Base-by-base conservation (phyloP, 2,329 filamentous ascomycete genomes). In the Nemania bipapillata region DNA sequence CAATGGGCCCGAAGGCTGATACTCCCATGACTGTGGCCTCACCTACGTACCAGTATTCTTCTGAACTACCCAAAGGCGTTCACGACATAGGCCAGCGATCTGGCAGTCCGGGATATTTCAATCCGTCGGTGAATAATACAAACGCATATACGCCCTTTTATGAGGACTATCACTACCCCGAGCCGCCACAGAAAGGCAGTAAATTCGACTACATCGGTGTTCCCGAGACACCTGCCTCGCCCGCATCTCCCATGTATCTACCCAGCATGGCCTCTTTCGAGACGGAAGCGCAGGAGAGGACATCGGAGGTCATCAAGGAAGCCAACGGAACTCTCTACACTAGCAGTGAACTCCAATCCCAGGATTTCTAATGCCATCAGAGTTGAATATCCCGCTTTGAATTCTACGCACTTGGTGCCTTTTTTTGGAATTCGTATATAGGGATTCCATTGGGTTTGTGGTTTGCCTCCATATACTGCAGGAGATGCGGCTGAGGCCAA, bases 1-100 rank as follows among this genome's bases (percentile, higher is more conserved):
- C 67, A n/a, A 69, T 40, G 26, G 63, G 63, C 9, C 66, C 63
- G 4, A 22, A 7, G 9, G 49, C 63, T 12, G 11, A 40, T 20
- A 63, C 57, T 15, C 53, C 63, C 9, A 49, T 30, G 26, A 24
- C 7, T 4, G 8, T 22, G 17, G 28, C 40, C 7, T 47, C 47
- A 9, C 53, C 45, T 17, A 30, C 47, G 2, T 63, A 63, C 26
- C 54, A 63, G 24, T 9, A 32, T 11, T 9, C 22, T n/a, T 37
- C 20, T 0, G 47, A 42, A 3, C 28, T 12, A 9, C 24, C 47
- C 2, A 35, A 42, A 7, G 26, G 22, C 11, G 4, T 15, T 17
- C 22, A 30, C 7, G 6, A 24, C 11, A 24, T 20, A 40, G 42
- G 20, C 4, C n/a, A 17, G 4, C 52, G 35, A 59, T 1, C 37